These are phyloP conservation scores for Capsicum baccatum DNA, from an alignment of 257 asterid species.

Conservation along the genomic window DNA sequence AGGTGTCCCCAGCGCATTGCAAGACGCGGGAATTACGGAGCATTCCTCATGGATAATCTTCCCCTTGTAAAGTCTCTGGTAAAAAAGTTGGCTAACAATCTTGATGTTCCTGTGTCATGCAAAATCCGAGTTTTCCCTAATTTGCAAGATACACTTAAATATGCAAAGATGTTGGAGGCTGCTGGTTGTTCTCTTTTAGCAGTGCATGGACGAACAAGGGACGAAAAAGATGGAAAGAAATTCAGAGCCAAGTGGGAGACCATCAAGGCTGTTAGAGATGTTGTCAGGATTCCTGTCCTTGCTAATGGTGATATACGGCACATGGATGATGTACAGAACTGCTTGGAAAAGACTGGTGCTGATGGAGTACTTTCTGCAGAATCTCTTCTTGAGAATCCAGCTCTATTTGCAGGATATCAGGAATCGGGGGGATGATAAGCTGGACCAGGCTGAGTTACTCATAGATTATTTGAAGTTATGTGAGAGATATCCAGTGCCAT, in stretches of 20 bases:
- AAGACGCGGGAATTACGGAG: slow-evolving; percentile 87
- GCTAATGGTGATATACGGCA: slow-evolving; percentile 90
- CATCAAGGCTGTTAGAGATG: slow-evolving; percentile 81
- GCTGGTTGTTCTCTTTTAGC: slow-evolving; percentile 96
- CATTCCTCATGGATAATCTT: slow-evolving; percentile 97
- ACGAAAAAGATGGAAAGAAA: slow-evolving; percentile 89
- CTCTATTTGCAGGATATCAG: slow-evolving; percentile 84
- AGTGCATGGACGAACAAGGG: slow-evolving; percentile 95
- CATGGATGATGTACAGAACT: slow-evolving; percentile 71
- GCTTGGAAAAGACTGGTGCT: slow-evolving; percentile 78
- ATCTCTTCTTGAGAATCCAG: slow-evolving; percentile 93
- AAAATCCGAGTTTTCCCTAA: slow-evolving; percentile 87
- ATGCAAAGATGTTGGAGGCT: slow-evolving; percentile 92
- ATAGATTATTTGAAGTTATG: slow-evolving; percentile 78
- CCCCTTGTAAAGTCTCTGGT: slow-evolving; percentile 87
- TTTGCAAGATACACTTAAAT: slow-evolving; percentile 70
- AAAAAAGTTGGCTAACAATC: slow-evolving; percentile 72
- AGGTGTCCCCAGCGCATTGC: slow-evolving; percentile 99
- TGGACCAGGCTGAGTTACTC: slow-evolving; percentile 76
- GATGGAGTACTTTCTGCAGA: slow-evolving; percentile 96
- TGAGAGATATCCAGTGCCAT: slow-evolving; percentile 87
- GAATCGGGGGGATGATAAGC: slow-evolving; percentile 49
- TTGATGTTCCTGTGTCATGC: slow-evolving; percentile 85
- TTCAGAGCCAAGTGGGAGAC: slow-evolving; percentile 81
- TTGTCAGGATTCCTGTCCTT: slow-evolving; percentile 85